Base-by-base conservation (phyloP, 495 filamentous ascomycete species). In the Coniosporium apollinis region DNA sequence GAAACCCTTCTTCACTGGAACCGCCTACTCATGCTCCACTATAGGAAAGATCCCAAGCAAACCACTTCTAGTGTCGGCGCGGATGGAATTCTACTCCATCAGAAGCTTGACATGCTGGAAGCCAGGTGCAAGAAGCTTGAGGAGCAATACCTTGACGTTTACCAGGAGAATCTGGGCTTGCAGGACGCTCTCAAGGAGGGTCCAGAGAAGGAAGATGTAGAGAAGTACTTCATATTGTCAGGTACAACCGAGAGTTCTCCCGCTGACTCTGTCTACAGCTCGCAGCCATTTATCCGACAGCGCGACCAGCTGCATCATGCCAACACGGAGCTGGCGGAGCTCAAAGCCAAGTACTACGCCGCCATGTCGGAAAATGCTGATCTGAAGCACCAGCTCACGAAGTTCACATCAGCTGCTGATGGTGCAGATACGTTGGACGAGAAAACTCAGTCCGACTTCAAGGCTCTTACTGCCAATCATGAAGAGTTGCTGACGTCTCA, bases 241-340 rank as follows among this genome's bases (percentile, higher is more conserved):
- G 10, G 7, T 25, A 9, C n/a, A 19, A 28, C 5, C 15, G 26
- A 18, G 6, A 8, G 24, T 26, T 26, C 7, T 26, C 7, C 24
- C 24, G 14, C 34, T 42, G 29, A 42, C 38, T 9, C 10, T 22
- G 18, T 14, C n/a, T 19, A n/a, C 28, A 44, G 48, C 19, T 30
- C 28, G n/a, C 38, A 33, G 17, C 29, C 38, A n/a, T 41, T 36
- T 20, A n/a, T 41, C 11, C 24, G 26, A 17, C 47, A 50, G 26
- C 47, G 41, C 16, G 30, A 50, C 16, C 44, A 45, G 28, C 38
- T 54, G 9, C 39, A 65, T 62, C 41, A 56, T 19, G 30, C 70
- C 18, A 57, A 59, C 26, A 62, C 66, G 39, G 59, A 67, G 25
- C 55, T 68, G 37, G 62, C 66, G 32, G 55, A 57, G 13, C 50